A percentile compares a stretch with the other conserved stretches of the same genome.
Conservation (phyloP, 805 yeast species). For the Candida oleophila region DNA sequence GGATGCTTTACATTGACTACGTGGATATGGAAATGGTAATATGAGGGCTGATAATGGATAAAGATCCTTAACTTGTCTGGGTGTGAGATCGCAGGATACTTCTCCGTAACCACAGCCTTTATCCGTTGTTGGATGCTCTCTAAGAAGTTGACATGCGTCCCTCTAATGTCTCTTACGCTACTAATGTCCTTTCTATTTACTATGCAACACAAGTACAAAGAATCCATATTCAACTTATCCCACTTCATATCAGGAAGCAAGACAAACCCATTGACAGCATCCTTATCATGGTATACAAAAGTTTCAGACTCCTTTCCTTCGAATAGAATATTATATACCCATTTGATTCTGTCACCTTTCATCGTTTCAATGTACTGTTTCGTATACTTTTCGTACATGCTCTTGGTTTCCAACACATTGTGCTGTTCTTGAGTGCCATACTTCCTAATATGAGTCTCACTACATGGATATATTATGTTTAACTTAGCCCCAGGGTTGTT, state of each 20-base stretch:
- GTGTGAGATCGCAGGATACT: conserved; percentile 20
- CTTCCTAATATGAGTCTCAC: conserved; percentile 78
- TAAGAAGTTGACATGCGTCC: conserved; percentile 59
- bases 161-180: conserved; percentile 72
- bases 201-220: conserved; percentile 77
- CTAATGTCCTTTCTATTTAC: conserved; percentile 67
- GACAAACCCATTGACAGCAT: conserved; percentile 60
- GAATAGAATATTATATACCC: conserved; percentile 85
- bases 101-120: conserved; percentile 39
- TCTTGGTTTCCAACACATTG: conserved; percentile 78
- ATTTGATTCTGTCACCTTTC: conserved; percentile 75
- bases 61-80: conserved; percentile 67
- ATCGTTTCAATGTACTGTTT: conserved; percentile 74
- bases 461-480: conserved; percentile 85
- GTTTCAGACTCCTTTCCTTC: conserved; percentile 84
- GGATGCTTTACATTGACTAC: conserved; percentile 72
- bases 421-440: conserved; percentile 61
- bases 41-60: conserved; percentile 93
- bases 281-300: conserved; percentile 63
- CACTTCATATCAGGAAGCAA: conserved; percentile 95
- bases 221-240: conserved; percentile 71
- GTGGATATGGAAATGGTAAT: conserved; percentile 93
- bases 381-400: conserved; percentile 59
- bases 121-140: conserved; percentile 46
- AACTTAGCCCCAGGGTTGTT: conserved; percentile 62